Evolutionary conservation across 2,329 filamentous ascomycete species (phyloP).

Genomic region (Claviceps fusiformis): DNA sequence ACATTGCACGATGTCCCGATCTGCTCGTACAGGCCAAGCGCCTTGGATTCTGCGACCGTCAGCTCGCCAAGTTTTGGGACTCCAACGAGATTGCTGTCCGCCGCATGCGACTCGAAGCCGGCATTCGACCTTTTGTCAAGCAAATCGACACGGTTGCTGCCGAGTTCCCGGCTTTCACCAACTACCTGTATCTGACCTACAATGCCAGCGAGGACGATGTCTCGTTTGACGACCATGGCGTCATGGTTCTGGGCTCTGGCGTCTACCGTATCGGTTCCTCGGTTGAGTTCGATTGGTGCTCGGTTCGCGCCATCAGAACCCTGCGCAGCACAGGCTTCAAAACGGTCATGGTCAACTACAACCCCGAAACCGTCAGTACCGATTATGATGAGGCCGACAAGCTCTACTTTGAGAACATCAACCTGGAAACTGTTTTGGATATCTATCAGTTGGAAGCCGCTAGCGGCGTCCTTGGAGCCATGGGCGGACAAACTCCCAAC

Average conservation of each 20-base stretch:
- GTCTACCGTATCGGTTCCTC: conserved; percentile 96
- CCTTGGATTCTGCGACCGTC: conserved; percentile 85
- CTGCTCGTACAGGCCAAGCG: conserved; percentile 77
- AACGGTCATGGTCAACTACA: conserved; percentile 93
- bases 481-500: conserved; percentile 96
- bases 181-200: conserved; percentile 95
- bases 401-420: conserved; percentile 94
- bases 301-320: conserved; percentile 84
- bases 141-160: conserved; percentile 98
- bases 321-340: conserved; percentile 74
- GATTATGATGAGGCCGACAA: conserved; percentile 93
- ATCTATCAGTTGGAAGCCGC: conserved; percentile 83
- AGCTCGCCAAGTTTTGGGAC: conserved; percentile 86
- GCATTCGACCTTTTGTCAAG: conserved; percentile 82
- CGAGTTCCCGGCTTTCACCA: conserved; percentile 87
- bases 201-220: conserved; percentile 82
- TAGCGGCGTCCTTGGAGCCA: conserved; percentile 77
- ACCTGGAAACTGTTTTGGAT: conserved; percentile 76
- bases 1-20: conserved; percentile 48
- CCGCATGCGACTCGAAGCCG: conserved; percentile 68
- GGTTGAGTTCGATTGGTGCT: conserved; percentile 99
- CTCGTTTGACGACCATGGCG: conserved; percentile 71
- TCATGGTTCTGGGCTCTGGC: conserved; percentile 93
- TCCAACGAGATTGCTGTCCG: conserved; percentile 89
- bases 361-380: conserved; percentile 78